phyloP scores from a whole-genome alignment of 2,329 filamentous ascomycete species.

The Aspergillus phoenicis region DNA sequence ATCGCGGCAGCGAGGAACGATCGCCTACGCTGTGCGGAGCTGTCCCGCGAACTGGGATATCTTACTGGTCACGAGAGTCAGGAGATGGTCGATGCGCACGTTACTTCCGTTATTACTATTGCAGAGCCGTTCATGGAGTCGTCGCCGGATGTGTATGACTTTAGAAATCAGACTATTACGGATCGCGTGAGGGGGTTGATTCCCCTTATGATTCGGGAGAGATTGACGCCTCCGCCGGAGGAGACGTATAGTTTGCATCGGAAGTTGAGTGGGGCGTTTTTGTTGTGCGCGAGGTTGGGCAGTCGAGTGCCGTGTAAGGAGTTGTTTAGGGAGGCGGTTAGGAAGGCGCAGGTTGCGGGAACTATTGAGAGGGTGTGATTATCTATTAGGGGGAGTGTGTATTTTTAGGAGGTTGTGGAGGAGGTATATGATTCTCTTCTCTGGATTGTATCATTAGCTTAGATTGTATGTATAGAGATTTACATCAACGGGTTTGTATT shows the following conservation, averaged over 20 bases:
- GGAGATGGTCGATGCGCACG: slow-evolving; percentile 86
- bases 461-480: background rate
- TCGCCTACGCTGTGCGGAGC: slow-evolving; percentile 60
- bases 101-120: slow-evolving; percentile 83
- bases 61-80: slow-evolving; percentile 86
- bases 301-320: slow-evolving; percentile 79
- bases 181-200: slow-evolving; percentile 87
- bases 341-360: slow-evolving; percentile 30
- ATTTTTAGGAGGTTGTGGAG: background rate
- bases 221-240: slow-evolving; percentile 87
- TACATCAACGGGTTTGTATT: background rate
- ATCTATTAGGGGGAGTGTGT: background rate
- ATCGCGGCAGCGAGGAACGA: slow-evolving; percentile 76
- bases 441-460: background rate
- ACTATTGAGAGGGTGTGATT: background rate
- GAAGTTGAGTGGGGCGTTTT: slow-evolving; percentile 91
- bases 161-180: slow-evolving; percentile 91
- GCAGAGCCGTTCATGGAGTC: slow-evolving; percentile 82
- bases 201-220: slow-evolving; percentile 87
- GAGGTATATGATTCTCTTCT: background rate
- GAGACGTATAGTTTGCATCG: slow-evolving; percentile 96
- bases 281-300: slow-evolving; percentile 83
- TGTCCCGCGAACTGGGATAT: slow-evolving; percentile 82
- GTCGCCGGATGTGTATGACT: slow-evolving; percentile 86
- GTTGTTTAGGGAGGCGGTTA: slow-evolving; percentile 62